Evolutionary conservation across 1,284 basidiomycete genomes (phyloP).

Genomic region (Irpex sp.): DNA sequence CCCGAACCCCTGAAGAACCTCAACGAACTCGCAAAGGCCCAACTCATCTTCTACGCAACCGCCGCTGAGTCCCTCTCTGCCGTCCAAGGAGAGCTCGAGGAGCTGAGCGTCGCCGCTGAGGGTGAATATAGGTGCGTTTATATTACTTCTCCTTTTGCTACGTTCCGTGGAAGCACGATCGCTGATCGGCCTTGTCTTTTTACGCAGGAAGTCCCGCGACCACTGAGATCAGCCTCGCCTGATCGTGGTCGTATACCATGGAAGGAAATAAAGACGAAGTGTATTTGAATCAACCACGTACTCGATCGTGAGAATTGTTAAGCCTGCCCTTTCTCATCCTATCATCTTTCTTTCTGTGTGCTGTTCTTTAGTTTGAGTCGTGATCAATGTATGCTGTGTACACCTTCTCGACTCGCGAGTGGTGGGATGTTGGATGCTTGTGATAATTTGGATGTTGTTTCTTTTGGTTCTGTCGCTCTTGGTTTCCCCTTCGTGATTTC

Average conservation of each 20-base stretch:
- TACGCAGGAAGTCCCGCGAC: conserved; percentile 76
- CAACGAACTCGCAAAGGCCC: conserved; percentile 89
- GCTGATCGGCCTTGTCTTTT: neutral
- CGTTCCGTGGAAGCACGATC: neutral
- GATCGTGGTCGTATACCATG: neutral
- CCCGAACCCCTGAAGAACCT: conserved; percentile 95
- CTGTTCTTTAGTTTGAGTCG: neutral
- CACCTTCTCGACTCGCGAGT: too few species aligned
- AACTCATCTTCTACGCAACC: conserved; percentile 81
- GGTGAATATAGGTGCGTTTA: conserved; percentile 78
- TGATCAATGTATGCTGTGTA: too few species aligned
- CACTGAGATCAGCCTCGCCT: conserved; percentile 53
- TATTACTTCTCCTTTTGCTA: neutral
- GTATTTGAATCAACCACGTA: neutral
- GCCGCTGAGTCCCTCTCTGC: conserved; percentile 83
- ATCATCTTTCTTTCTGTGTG: neutral
- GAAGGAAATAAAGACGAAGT: neutral
- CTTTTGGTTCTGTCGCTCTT: too few species aligned
- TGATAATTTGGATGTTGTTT: too few species aligned
- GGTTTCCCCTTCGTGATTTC: too few species aligned
- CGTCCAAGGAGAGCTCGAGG: conserved; percentile 88
- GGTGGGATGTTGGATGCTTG: too few species aligned
- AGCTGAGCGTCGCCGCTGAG: conserved; percentile 86
- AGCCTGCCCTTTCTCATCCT: neutral
- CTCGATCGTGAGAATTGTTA: too few species aligned